Evolutionary conservation across 257 asterid genomes (phyloP).

Genomic region (Dorcoceras hygrometricum): DNA sequence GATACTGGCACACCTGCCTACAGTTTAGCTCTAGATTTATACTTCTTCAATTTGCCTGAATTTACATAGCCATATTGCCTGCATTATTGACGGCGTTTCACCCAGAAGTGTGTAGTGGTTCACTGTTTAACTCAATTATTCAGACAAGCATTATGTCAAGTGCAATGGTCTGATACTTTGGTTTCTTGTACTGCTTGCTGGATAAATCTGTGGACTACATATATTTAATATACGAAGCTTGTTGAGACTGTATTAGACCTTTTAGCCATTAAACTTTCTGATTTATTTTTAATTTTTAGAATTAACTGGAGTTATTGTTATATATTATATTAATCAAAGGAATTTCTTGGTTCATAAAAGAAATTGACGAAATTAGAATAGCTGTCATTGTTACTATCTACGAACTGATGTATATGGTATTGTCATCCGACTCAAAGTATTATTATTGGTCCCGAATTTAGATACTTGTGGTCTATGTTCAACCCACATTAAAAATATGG

Average conservation of each 20-base stretch:
- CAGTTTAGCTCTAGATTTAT: neutral
- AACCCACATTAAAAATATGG: too few species aligned
- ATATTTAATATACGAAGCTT: constrained; percentile 12
- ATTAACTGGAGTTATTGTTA: too few species aligned
- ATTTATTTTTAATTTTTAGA: neutral
- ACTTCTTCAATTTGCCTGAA: neutral
- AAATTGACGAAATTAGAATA: neutral
- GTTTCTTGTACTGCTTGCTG: constrained; percentile 18
- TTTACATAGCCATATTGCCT: neutral
- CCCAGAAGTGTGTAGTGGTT: constrained; percentile 22
- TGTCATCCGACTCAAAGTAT: too few species aligned
- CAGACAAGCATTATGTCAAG: constrained; percentile 4
- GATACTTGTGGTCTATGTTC: too few species aligned
- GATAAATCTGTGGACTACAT: constrained; percentile 31
- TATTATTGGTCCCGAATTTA: too few species aligned
- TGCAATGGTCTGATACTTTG: constrained; percentile 28
- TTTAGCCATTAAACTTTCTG: constrained; percentile 6
- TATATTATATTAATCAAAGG: neutral
- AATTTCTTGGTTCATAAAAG: neutral
- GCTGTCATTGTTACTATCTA: neutral
- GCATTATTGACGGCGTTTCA: constrained; percentile 23
- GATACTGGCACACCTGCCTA: constrained; percentile 6
- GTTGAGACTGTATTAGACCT: constrained; percentile 10
- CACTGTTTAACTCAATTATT: constrained; percentile 13
- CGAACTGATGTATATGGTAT: too few species aligned